Conservation (phyloP, 805 yeast genomes). For the Saturnispora quitensis region DNA sequence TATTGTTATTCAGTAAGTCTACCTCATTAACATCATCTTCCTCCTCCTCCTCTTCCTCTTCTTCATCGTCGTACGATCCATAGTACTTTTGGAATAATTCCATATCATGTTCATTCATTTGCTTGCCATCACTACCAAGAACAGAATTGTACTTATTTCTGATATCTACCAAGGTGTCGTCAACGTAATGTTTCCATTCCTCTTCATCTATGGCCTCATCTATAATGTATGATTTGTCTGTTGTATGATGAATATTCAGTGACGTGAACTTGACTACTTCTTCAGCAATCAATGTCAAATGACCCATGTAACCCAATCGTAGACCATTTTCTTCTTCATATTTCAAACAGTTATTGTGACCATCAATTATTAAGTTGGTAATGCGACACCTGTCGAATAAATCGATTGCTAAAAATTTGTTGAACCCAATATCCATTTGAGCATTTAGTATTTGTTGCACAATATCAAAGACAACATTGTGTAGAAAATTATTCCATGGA, state of each 20-base stretch:
- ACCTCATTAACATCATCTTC: slow-evolving; percentile 16
- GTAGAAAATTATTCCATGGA: slow-evolving; percentile 97
- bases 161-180: slow-evolving; percentile 74
- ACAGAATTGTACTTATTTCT: slow-evolving; percentile 92
- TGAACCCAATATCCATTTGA: slow-evolving; percentile 34
- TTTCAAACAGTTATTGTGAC: slow-evolving; percentile 42
- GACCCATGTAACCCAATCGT: slow-evolving; percentile 53
- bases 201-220: slow-evolving; percentile 29
- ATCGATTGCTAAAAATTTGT: slow-evolving; percentile 29
- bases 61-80: slow-evolving; percentile 21
- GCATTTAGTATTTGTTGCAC: slow-evolving; percentile 93
- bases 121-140: slow-evolving; percentile 49
- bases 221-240: slow-evolving; percentile 42
- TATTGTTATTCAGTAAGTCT: slow-evolving; percentile 12
- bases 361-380: slow-evolving; percentile 43
- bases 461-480: slow-evolving; percentile 91
- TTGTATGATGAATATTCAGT: slow-evolving; percentile 52
- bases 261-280: slow-evolving; percentile 56
- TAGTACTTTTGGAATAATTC: slow-evolving; percentile 23
- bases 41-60: slow-evolving; percentile 16
- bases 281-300: slow-evolving; percentile 46
- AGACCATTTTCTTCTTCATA: slow-evolving; percentile 50
- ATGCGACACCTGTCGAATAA: slow-evolving; percentile 42
- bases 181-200: slow-evolving; percentile 50
- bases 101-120: slow-evolving; percentile 29